Percentiles rank a stretch among this genome's conserved stretches.
Conservation (phyloP, 1,284 basidiomycete species). For the Erythrobasidium hasegawianum region DNA sequence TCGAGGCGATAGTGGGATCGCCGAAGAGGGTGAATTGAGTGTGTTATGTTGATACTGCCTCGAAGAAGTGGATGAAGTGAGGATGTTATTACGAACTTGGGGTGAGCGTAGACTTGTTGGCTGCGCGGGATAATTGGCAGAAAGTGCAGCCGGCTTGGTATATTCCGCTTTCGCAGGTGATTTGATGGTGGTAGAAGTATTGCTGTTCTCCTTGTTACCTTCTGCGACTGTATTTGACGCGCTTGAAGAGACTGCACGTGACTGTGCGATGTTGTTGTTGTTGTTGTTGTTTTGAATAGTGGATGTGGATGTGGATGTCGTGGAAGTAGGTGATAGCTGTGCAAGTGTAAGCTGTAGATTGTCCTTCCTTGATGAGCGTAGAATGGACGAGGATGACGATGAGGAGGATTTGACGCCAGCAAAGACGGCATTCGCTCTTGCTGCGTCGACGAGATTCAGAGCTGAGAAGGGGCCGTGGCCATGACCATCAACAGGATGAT, state of each 20-base stretch:
- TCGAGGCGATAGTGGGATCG: neutral
- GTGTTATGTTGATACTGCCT: neutral
- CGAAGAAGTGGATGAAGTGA: conserved; percentile 1
- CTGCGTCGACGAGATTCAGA: no score
- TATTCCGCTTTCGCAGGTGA: neutral
- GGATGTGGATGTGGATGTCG: neutral
- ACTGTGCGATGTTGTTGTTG: neutral
- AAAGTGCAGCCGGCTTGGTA: no score
- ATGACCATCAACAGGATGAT: neutral
- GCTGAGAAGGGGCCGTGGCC: no score
- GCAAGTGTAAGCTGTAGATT: neutral
- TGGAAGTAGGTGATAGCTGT: neutral
- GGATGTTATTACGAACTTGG: neutral
- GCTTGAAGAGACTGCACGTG: conserved; percentile 1
- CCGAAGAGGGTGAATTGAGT: neutral
- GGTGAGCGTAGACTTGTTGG: neutral
- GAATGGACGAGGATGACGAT: neutral
- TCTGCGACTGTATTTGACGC: neutral
- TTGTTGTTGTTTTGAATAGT: no score
- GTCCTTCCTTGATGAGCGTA: neutral
- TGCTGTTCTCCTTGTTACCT: neutral
- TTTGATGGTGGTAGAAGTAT: no score
- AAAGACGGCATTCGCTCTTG: neutral
- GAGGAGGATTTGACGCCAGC: neutral
- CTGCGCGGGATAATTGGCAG: neutral